These are phyloP conservation scores for Globisporangium heterothallicum DNA, from an alignment of 352 stramenopile genomes.

Conservation along the genomic window DNA sequence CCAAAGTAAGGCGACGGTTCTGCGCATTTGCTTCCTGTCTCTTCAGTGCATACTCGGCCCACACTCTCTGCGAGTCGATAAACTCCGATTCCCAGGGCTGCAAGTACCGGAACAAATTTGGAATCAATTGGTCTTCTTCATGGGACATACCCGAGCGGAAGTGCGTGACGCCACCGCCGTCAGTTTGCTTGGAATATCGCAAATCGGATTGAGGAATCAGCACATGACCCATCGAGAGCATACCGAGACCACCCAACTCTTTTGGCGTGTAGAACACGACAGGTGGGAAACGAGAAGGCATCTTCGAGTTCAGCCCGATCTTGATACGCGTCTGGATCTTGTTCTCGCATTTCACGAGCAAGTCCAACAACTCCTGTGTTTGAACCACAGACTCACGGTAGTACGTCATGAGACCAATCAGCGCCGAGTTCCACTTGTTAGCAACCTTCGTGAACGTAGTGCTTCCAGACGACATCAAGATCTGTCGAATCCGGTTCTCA, in stretches of 20 bases:
- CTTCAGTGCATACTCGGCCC: slow-evolving; percentile 99
- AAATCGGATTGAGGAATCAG: slow-evolving; percentile 99
- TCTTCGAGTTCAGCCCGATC: slow-evolving; percentile 99
- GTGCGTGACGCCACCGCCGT: slow-evolving; percentile 97
- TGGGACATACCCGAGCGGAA: slow-evolving; percentile 96
- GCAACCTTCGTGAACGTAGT: slow-evolving; percentile 99
- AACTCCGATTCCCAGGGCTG: slow-evolving; percentile 99
- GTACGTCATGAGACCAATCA: slow-evolving; percentile 99
- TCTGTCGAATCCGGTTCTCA: slow-evolving; percentile 99
- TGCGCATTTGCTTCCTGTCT: slow-evolving; percentile 98
- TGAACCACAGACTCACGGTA: slow-evolving; percentile 99
- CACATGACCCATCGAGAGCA: slow-evolving; percentile 99
- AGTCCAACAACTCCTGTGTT: slow-evolving; percentile 98
- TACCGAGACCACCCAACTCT: slow-evolving; percentile 98
- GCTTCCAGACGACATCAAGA: slow-evolving; percentile 98
- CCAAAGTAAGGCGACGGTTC: slow-evolving; percentile 97
- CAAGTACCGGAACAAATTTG: slow-evolving; percentile 99
- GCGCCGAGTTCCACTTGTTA: slow-evolving; percentile 97
- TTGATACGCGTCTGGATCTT: slow-evolving; percentile 99
- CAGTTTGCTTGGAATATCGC: slow-evolving; percentile 99
- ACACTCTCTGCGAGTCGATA: slow-evolving; percentile 98
- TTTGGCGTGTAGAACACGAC: slow-evolving; percentile 99
- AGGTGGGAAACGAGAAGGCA: slow-evolving; percentile 98
- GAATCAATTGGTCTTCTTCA: slow-evolving; percentile 99
- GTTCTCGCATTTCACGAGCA: slow-evolving; percentile 99